phyloP scores from a whole-genome alignment of 768 basidiomycete genomes.

The Pleurotus giganteus region DNA sequence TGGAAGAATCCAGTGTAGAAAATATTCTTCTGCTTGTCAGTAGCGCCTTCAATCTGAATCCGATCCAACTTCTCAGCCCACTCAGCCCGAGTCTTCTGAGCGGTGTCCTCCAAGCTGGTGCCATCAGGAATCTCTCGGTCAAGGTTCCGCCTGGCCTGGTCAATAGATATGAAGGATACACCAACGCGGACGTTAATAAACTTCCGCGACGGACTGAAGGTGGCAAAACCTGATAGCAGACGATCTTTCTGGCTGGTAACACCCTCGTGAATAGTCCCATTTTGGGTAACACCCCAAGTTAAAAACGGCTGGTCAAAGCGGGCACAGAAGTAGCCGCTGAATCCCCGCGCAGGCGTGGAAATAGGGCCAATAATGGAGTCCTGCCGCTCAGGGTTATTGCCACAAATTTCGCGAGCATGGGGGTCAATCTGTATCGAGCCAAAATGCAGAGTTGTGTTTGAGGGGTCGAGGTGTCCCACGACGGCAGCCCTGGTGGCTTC shows the following conservation, averaged over 20 bases:
- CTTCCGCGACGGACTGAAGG: conserved; percentile 32
- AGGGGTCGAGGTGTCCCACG: conserved; percentile 46
- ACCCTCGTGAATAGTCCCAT: conserved; percentile 32
- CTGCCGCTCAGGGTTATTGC: conserved; percentile 66
- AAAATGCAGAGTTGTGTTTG: conserved; percentile 49
- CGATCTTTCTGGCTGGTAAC: conserved; percentile 35
- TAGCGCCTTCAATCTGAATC: conserved; percentile 48
- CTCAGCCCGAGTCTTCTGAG: conserved; percentile 38
- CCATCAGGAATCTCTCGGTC: conserved; percentile 47
- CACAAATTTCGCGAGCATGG: conserved; percentile 48
- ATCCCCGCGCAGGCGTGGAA: conserved; percentile 39
- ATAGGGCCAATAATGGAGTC: conserved; percentile 66
- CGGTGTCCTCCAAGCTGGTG: conserved; percentile 50
- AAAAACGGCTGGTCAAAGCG: conserved; percentile 48
- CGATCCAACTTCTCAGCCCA: conserved; percentile 61
- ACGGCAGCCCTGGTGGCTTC: conserved; percentile 66
- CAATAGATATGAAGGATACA: conserved; percentile 72
- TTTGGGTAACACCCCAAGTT: conserved; percentile 49
- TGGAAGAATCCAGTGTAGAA: conserved; percentile 68
- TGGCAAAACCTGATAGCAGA: conserved; percentile 49
- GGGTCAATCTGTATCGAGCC: conserved; percentile 50
- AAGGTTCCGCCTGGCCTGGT: conserved; percentile 57
- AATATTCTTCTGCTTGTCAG: conserved; percentile 40
- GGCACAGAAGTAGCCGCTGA: conserved; percentile 59
- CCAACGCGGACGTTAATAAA: conserved; percentile 58